These are phyloP conservation scores for Hypoxylon sp. DNA, from an alignment of 2,329 filamentous ascomycete species.

Conservation along the genomic window DNA sequence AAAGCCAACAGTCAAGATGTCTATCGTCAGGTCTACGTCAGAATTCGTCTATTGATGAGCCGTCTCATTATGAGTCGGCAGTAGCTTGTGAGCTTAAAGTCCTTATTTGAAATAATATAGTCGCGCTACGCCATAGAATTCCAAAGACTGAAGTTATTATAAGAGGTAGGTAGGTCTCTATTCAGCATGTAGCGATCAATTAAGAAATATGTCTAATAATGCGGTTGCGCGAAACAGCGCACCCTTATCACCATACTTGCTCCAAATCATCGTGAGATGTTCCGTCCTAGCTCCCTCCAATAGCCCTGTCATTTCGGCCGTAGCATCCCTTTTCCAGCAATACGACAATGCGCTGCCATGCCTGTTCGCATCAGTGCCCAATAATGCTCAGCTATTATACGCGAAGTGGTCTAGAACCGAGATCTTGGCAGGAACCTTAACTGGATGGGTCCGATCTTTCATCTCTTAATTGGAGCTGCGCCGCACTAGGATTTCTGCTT, in stretches of 20 bases:
- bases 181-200: neutral
- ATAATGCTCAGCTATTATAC: neutral
- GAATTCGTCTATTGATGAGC: neutral
- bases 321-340: slow-evolving; percentile 8
- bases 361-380: neutral
- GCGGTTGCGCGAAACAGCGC: neutral
- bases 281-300: neutral
- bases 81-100: neutral
- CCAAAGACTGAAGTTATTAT: too few relatives aligned
- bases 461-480: slow-evolving; percentile 17
- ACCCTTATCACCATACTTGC: neutral
- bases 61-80: neutral
- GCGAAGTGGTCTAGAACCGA: slow-evolving; percentile 12
- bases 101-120: neutral
- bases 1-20: neutral
- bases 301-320: slow-evolving; percentile 1
- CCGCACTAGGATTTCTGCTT: slow-evolving; percentile 1
- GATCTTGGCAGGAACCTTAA: slow-evolving; percentile 20
- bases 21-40: slow-evolving; percentile 4
- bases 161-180: too few relatives aligned
- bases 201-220: neutral
- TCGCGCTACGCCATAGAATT: too few relatives aligned
- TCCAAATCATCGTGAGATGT: slow-evolving; percentile 3
- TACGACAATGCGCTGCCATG: slow-evolving; percentile 6
- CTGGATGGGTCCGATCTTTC: slow-evolving; percentile 17